A percentile compares a stretch with the other conserved stretches of the same genome.
Conservation (phyloP, 192 early-diverging fungal species). For the Backusella australiensis region DNA sequence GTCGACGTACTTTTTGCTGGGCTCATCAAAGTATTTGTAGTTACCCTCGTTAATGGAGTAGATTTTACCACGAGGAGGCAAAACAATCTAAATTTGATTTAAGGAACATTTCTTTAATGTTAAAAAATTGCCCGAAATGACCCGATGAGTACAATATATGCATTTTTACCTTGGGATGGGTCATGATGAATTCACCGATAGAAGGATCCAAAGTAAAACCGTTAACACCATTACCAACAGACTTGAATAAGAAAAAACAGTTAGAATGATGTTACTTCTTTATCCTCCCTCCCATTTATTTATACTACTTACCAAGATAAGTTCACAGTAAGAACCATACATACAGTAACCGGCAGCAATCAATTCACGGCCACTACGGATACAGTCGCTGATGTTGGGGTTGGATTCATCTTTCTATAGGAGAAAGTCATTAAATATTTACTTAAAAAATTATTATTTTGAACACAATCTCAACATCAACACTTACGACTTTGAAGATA, state of each 20-base stretch:
- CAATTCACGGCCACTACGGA: conserved; percentile 89
- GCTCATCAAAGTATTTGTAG: conserved; percentile 84
- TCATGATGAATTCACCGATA: conserved; percentile 97
- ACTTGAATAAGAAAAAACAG: conserved; percentile 19
- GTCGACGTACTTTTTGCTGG: conserved; percentile 87
- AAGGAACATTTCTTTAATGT: background rate
- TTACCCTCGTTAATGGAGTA: conserved; percentile 99
- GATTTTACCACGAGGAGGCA: conserved; percentile 86
- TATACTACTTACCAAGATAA: conserved; percentile 53
- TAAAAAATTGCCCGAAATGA: background rate
- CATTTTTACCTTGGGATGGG: conserved; percentile 80
- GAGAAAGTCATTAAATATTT: background rate
- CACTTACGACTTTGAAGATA: conserved; percentile 84
- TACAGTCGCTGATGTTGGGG: conserved; percentile 69
- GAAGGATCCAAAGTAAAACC: conserved; percentile 97
- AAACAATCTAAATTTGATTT: conserved; percentile 50
- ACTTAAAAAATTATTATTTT: background rate
- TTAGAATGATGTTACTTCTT: conserved; percentile 8
- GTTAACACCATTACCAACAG: conserved; percentile 84
- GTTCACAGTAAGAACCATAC: conserved; percentile 89
- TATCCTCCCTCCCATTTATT: background rate
- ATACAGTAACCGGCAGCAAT: conserved; percentile 96
- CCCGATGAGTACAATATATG: background rate
- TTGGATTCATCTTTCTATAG: conserved; percentile 41
- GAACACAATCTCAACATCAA: no score